phyloP scores from a whole-genome alignment of 495 filamentous ascomycete species.

The Neurospora discreta region DNA sequence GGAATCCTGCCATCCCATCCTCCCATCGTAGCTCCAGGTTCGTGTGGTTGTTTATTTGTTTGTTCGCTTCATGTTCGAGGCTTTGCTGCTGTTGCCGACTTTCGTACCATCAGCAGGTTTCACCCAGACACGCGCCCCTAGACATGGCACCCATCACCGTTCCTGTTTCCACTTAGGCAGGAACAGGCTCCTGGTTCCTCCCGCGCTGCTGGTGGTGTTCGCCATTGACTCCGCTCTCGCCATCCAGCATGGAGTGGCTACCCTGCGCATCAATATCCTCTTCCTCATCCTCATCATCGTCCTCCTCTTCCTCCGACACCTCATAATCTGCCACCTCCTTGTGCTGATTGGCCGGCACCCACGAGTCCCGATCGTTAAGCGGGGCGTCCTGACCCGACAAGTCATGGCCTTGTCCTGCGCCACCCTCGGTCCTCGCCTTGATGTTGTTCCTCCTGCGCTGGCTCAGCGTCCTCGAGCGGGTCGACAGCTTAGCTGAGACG shows the following conservation, averaged over 20 bases:
- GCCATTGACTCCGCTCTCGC: constrained; percentile 33
- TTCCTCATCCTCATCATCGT: constrained; percentile 42
- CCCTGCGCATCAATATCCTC: constrained; percentile 34
- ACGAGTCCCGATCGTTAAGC: constrained; percentile 74
- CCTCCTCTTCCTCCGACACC: constrained; percentile 48
- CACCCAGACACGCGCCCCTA: not conserved
- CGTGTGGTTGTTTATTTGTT: not conserved
- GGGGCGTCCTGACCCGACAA: constrained; percentile 77
- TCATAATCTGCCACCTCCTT: constrained; percentile 43
- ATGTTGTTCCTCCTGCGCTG: constrained; percentile 67
- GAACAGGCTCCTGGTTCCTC: constrained; percentile 25
- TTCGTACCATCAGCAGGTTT: not conserved
- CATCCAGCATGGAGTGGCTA: constrained; percentile 30
- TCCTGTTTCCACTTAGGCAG: constrained; percentile 16
- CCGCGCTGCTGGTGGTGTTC: constrained; percentile 28
- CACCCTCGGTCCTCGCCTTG: constrained; percentile 45
- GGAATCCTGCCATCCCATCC: not conserved
- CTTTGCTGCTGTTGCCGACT: not conserved
- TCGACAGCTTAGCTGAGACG: constrained; percentile 74
- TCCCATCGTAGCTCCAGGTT: not conserved
- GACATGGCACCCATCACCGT: not conserved
- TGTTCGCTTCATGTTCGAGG: not conserved
- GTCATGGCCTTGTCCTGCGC: constrained; percentile 43
- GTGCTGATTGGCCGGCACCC: constrained; percentile 79
- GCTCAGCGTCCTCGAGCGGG: constrained; percentile 73